phyloP scores from a whole-genome alignment of 164 flowering plant genomes.

The Magnolia changhungtana region DNA sequence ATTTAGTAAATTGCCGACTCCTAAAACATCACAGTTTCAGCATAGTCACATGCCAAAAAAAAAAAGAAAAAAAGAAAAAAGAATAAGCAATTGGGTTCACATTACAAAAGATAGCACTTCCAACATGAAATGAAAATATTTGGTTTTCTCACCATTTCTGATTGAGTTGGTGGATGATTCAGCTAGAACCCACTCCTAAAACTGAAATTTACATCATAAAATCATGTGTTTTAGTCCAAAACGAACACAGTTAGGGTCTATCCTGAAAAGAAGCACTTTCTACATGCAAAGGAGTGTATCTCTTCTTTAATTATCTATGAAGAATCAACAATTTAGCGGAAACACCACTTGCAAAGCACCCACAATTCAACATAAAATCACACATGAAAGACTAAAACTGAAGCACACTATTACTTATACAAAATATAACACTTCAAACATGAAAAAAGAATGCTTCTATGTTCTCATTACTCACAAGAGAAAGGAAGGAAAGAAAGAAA shows the following conservation, averaged over 20 bases:
- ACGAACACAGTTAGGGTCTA: not conserved
- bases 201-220: not conserved
- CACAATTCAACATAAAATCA: constrained; percentile 10
- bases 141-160: no score
- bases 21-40: no score
- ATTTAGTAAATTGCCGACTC: not conserved
- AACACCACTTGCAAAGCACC: not conserved
- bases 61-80: not conserved
- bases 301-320: not conserved
- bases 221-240: not conserved
- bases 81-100: no score
- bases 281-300: not conserved
- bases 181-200: not conserved
- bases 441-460: no score
- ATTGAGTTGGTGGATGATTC: no score
- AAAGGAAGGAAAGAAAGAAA: no score
- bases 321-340: not conserved
- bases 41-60: no score
- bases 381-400: not conserved
- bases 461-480: no score
- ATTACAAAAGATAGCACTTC: not conserved
- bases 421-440: no score
- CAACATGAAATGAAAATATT: not conserved
- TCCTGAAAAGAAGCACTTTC: not conserved
- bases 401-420: not conserved